phyloP scores from a whole-genome alignment of 2,329 filamentous ascomycete genomes.

The Berkeleyomyces basicola region DNA sequence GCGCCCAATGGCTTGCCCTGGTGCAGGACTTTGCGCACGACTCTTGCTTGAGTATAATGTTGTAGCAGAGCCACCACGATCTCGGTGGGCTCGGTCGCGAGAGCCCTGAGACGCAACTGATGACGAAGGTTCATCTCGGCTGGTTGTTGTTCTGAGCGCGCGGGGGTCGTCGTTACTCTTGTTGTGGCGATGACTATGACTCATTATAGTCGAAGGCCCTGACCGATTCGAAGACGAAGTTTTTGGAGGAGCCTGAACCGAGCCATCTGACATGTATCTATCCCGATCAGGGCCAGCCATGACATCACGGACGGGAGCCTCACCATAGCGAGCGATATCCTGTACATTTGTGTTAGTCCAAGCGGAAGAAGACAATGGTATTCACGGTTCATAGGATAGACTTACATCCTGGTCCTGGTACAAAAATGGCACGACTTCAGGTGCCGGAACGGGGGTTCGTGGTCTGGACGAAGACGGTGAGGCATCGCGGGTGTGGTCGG shows the following conservation, averaged over 20 bases:
- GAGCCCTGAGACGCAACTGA: background rate
- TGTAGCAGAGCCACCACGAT: conserved; percentile 30
- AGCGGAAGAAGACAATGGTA: background rate
- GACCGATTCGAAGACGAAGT: conserved; percentile 47
- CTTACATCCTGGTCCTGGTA: conserved; percentile 73
- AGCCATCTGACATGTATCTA: conserved; percentile 40
- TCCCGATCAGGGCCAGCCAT: conserved; percentile 54
- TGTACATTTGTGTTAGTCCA: conserved; percentile 19
- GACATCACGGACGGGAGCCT: conserved; percentile 57
- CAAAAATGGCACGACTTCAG: conserved; percentile 93
- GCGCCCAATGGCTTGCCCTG: conserved; percentile 45
- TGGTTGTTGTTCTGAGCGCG: conserved; percentile 52
- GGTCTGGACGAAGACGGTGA: conserved; percentile 66
- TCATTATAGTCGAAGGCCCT: conserved; percentile 42
- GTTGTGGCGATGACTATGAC: conserved; percentile 49
- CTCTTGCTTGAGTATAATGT: conserved; percentile 31
- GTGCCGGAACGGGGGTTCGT: conserved; percentile 70
- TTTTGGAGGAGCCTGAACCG: conserved; percentile 35
- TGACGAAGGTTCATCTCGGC: conserved; percentile 46
- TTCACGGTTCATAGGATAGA: conserved; percentile 16
- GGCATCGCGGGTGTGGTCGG: conserved; percentile 53
- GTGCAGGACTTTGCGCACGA: conserved; percentile 66
- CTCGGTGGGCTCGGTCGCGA: conserved; percentile 26
- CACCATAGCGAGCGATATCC: conserved; percentile 63
- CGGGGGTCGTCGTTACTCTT: conserved; percentile 51